phyloP scores from a whole-genome alignment of 768 basidiomycete species.

The Leccinum subgranulosum region DNA sequence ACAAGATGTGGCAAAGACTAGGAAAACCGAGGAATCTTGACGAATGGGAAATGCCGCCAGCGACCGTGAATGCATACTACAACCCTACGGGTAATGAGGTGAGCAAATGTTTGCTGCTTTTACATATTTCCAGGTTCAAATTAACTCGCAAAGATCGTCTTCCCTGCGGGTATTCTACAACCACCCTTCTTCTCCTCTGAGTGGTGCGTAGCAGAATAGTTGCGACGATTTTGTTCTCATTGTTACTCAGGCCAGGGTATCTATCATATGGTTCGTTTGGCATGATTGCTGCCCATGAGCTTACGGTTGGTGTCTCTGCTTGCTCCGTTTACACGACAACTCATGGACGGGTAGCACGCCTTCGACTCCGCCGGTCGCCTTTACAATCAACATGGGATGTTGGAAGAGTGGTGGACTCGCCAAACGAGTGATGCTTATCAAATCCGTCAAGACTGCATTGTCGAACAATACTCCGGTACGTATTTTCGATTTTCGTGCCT shows the following conservation, averaged over 20 bases:
- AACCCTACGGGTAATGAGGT: conserved; percentile 87
- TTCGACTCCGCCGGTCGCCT: conserved; percentile 88
- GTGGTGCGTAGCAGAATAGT: conserved; percentile 47
- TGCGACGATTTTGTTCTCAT: conserved; percentile 6
- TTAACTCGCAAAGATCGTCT: conserved; percentile 64
- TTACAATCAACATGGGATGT: conserved; percentile 86
- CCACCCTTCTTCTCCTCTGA: conserved; percentile 85
- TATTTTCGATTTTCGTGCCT: conserved; percentile 15
- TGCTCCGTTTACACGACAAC: background rate
- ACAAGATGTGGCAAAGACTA: conserved; percentile 71
- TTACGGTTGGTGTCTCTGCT: conserved; percentile 54
- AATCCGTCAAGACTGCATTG: conserved; percentile 80
- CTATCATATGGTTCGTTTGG: conserved; percentile 92
- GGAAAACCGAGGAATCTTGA: conserved; percentile 68
- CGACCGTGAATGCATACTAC: conserved; percentile 86
- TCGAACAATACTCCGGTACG: conserved; percentile 86
- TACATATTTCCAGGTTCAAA: background rate
- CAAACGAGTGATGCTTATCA: conserved; percentile 81
- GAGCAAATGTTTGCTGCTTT: conserved; percentile 1
- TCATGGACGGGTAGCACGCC: conserved; percentile 55
- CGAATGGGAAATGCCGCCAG: conserved; percentile 86
- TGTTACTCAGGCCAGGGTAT: conserved; percentile 72
- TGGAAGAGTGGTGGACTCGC: conserved; percentile 93
- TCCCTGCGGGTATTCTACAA: conserved; percentile 94
- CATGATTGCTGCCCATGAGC: conserved; percentile 87